Percentiles rank a stretch among this genome's conserved stretches.
phyloP scores from a whole-genome alignment of 352 stramenopile species.

The Phytophthora pistaciae region DNA sequence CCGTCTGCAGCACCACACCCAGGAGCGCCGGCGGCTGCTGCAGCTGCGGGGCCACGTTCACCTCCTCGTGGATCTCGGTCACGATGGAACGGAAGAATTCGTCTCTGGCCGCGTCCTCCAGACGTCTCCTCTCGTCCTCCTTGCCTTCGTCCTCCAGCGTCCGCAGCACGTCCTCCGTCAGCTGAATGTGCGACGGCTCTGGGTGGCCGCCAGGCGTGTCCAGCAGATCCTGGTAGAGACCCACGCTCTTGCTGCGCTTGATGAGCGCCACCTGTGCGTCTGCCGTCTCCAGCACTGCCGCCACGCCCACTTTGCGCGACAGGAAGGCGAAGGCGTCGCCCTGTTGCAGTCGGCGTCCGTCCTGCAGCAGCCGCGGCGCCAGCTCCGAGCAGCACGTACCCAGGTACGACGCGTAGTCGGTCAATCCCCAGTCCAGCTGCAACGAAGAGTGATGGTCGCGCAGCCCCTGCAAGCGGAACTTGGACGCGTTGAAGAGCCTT shows the following conservation, averaged over 20 bases:
- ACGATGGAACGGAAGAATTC: constrained; percentile 82
- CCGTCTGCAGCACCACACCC: constrained; percentile 73
- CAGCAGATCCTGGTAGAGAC: constrained; percentile 76
- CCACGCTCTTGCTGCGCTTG: constrained; percentile 67
- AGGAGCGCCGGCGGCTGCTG: constrained; percentile 67
- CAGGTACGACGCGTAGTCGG: constrained; percentile 83
- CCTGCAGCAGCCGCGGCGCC: constrained; percentile 42
- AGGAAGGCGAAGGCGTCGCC: constrained; percentile 62
- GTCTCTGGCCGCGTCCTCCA: constrained; percentile 37
- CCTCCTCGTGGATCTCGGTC: constrained; percentile 81
- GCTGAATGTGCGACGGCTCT: constrained; percentile 56
- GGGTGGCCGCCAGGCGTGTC: constrained; percentile 86
- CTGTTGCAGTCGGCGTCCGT: constrained; percentile 27
- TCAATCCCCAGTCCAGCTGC: constrained; percentile 57
- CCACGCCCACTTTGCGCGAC: constrained; percentile 85
- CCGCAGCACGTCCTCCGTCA: constrained; percentile 43
- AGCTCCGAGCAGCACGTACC: constrained; percentile 72
- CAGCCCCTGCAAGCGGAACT: constrained; percentile 56
- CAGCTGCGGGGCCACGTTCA: constrained; percentile 61
- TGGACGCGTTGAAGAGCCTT: constrained; percentile 78
- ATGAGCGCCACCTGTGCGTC: constrained; percentile 76
- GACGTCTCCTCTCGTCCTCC: not conserved
- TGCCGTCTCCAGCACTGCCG: constrained; percentile 67
- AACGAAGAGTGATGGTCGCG: constrained; percentile 21
- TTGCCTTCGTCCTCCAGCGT: constrained; percentile 24